phyloP scores from a whole-genome alignment of 805 yeast species.

The Candida easanensis region DNA sequence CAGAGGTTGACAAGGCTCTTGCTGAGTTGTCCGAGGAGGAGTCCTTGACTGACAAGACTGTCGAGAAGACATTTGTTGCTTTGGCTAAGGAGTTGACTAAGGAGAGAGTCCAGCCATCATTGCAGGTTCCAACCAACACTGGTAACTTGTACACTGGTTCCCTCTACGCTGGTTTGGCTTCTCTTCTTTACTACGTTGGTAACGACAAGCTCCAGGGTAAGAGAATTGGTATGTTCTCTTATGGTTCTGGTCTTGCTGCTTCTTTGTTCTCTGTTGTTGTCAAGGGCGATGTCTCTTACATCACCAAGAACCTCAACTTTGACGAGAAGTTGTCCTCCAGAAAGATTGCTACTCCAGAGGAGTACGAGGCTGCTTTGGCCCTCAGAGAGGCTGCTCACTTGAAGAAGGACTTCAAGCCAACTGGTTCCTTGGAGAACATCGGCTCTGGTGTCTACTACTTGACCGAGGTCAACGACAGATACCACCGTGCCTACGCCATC shows the following conservation, averaged over 20 bases:
- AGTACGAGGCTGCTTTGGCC: conserved; percentile 76
- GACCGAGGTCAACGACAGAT: conserved; percentile 80
- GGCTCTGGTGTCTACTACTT: conserved; percentile 80
- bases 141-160: conserved; percentile 99
- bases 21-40: conserved; percentile 65
- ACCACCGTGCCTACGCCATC: conserved; percentile 75
- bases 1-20: conserved; percentile 50
- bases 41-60: conserved; percentile 71
- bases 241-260: conserved; percentile 97
- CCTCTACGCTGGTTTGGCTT: conserved; percentile 81
- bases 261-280: conserved; percentile 79
- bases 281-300: conserved; percentile 72
- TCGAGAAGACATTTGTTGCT: conserved; percentile 83
- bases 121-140: conserved; percentile 88
- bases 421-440: conserved; percentile 72
- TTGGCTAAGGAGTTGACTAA: conserved; percentile 64
- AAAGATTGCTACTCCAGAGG: conserved; percentile 64
- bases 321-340: conserved; percentile 67
- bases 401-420: conserved; percentile 74
- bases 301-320: conserved; percentile 63
- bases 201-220: conserved; percentile 72
- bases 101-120: conserved; percentile 73
- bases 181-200: conserved; percentile 74
- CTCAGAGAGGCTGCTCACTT: conserved; percentile 89
- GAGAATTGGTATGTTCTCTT: conserved; percentile 90